phyloP scores from a whole-genome alignment of 116 monocot species.

The Iris pallida region DNA sequence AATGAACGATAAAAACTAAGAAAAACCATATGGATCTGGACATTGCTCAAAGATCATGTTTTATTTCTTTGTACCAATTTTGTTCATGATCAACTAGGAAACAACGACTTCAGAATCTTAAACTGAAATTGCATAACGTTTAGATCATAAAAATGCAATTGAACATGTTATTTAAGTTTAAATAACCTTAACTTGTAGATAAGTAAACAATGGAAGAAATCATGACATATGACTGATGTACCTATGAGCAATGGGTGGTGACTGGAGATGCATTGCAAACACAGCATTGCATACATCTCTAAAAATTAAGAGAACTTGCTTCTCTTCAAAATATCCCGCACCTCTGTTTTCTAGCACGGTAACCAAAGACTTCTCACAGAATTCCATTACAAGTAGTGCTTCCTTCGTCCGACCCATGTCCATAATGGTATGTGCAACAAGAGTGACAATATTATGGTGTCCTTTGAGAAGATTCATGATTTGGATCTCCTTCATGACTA shows the following conservation, averaged over 20 bases:
- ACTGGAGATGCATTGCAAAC: constrained; percentile 86
- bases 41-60: too few species aligned
- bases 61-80: too few species aligned
- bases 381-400: constrained; percentile 83
- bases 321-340: constrained; percentile 66
- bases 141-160: too few species aligned
- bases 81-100: too few species aligned
- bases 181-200: not conserved
- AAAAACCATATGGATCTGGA: too few species aligned
- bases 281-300: constrained; percentile 90
- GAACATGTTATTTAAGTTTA: too few species aligned
- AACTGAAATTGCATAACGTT: too few species aligned
- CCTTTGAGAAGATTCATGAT: constrained; percentile 77
- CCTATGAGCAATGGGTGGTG: constrained; percentile 93
- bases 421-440: constrained; percentile 52
- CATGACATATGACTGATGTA: constrained; percentile 15
- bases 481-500: constrained; percentile 72
- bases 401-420: constrained; percentile 81
- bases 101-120: too few species aligned
- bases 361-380: constrained; percentile 81
- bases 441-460: constrained; percentile 74
- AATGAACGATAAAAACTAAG: too few species aligned
- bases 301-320: constrained; percentile 64
- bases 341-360: constrained; percentile 69
- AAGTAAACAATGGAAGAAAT: not conserved